These are phyloP conservation scores for Dysphania ambrosioides DNA, from an alignment of 148 eudicot species.

Conservation along the genomic window DNA sequence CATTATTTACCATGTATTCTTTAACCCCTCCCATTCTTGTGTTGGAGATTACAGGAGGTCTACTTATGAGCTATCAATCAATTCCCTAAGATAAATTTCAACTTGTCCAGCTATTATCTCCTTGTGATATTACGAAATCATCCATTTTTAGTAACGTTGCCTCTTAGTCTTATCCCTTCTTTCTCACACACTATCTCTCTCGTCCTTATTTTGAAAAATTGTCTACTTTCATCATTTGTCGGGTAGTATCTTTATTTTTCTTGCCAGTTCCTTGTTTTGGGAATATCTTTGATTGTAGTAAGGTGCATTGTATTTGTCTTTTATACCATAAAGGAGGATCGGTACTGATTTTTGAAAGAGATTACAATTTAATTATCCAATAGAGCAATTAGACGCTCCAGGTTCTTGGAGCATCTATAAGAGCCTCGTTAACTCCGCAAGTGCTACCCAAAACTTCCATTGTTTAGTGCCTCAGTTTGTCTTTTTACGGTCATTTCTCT, in stretches of 20 bases:
- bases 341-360: not conserved
- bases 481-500: not conserved
- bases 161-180: slow-evolving; percentile 7
- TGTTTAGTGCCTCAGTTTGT: slow-evolving; percentile 1
- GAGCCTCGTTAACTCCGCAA: not conserved
- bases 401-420: slow-evolving; percentile 4
- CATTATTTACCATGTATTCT: not conserved
- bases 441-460: slow-evolving; percentile 2
- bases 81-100: not conserved
- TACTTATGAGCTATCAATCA: not conserved
- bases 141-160: slow-evolving; percentile 15
- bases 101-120: not conserved
- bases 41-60: not conserved
- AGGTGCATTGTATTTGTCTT: slow-evolving; percentile 6
- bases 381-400: not conserved
- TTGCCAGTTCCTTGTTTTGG: not conserved
- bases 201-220: no score
- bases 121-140: slow-evolving; percentile 1
- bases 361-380: not conserved
- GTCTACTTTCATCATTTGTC: not conserved
- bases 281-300: not conserved
- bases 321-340: not conserved
- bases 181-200: not conserved
- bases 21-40: not conserved
- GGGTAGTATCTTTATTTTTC: not conserved